Evolutionary conservation across 2,329 filamentous ascomycete genomes (phyloP), one percentile per base, ranked within the genome.

Genomic region (Ophiocordyceps camponoti-floridani): DNA sequence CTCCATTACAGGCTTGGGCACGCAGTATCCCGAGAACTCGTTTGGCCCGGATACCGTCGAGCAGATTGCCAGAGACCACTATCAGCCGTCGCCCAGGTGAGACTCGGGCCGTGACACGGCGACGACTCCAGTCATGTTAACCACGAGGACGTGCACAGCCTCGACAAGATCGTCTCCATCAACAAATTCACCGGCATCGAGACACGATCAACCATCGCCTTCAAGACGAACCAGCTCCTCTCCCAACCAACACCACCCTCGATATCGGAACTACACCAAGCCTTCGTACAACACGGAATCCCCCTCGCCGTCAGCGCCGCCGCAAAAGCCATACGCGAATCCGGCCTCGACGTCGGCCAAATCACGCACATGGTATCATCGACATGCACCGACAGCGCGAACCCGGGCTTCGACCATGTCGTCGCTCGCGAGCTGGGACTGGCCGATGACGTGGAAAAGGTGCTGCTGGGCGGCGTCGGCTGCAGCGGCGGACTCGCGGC

Each of bases 281-380:
- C 68, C 6, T 79, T 78, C 56, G 65, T 75, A 50, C 65, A 64
- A 37, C 68, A 77, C 37, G 75, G 75, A 12, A 64, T 79, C 2
- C 72, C 73, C 1, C 61, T 79, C 2, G 74, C 75, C 7, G 63
- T 78, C 6, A 59, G 58, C 10, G 75, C 75, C 2, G 64, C 72
- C 19, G 62, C 63, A 26, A 73, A 75, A 55, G 75, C 75, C 5
- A 62, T 77, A 10, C 58, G 62, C 8, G 74, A 78, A 55, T 72
- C 75, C 5, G 62, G 64, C 14, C 56, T 77, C 40, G 64, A 68
- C 40, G 55, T 67, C 0, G 54, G 55, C 3, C 62, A 76, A 44
- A 76, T 83, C 49, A 83, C 77, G 3, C 79, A 83, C 52, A 66
- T 81, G 38, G 76, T 83, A 9, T 72, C 76, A 23, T 79, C 77